phyloP scores from a whole-genome alignment of 1,284 basidiomycete genomes.

The Blastosporella zonata region DNA sequence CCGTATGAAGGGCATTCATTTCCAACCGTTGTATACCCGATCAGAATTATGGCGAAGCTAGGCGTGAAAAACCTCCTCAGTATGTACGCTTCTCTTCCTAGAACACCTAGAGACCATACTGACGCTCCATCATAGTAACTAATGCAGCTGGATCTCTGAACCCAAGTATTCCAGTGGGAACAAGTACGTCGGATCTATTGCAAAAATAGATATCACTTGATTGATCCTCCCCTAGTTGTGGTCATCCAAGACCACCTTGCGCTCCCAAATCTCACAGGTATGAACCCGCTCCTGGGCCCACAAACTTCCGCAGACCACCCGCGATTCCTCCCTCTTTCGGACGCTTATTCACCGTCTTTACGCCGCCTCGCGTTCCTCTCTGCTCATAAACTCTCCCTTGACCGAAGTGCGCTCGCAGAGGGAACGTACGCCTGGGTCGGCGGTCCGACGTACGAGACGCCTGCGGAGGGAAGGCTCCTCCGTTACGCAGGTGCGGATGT shows the following conservation, averaged over 20 bases:
- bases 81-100: constrained; percentile 32
- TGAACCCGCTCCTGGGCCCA: constrained; percentile 78
- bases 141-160: constrained; percentile 83
- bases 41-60: constrained; percentile 71
- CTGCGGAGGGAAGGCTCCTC: constrained; percentile 76
- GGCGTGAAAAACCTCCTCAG: constrained; percentile 75
- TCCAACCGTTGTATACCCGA: constrained; percentile 69
- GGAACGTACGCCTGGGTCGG: constrained; percentile 86
- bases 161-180: constrained; percentile 71
- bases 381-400: constrained; percentile 50
- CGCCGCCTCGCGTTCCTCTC: constrained; percentile 69
- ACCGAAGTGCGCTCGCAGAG: constrained; percentile 53
- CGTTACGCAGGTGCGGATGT: constrained; percentile 74
- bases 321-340: constrained; percentile 77
- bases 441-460: constrained; percentile 83
- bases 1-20: constrained; percentile 78
- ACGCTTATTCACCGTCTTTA: constrained; percentile 73
- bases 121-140: constrained; percentile 54
- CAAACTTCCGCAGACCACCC: constrained; percentile 49
- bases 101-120: background rate
- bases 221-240: constrained; percentile 50
- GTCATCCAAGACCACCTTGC: constrained; percentile 82
- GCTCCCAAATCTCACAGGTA: constrained; percentile 72
- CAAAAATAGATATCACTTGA: background rate
- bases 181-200: constrained; percentile 48